These are phyloP conservation scores for Mycena venus DNA, from an alignment of 768 basidiomycete genomes.

Conservation along the genomic window DNA sequence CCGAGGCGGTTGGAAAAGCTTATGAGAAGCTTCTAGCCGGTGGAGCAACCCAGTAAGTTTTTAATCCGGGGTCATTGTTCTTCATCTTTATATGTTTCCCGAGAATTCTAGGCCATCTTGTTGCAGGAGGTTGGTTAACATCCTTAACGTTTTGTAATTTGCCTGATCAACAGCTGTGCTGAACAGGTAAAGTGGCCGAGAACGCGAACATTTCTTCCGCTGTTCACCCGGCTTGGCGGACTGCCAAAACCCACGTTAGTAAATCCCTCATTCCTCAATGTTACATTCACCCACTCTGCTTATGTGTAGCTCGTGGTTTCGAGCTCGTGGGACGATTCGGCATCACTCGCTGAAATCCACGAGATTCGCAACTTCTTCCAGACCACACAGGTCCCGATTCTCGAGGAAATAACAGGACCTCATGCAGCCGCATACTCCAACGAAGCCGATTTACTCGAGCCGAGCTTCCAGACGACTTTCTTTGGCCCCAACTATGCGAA, in stretches of 20 bases:
- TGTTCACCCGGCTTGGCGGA: conserved; percentile 48
- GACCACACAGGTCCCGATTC: conserved; percentile 39
- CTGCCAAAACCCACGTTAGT: conserved; percentile 52
- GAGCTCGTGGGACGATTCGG: conserved; percentile 29
- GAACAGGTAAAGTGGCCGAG: conserved; percentile 38
- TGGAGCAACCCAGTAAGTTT: conserved; percentile 24
- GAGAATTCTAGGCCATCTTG: conserved; percentile 35
- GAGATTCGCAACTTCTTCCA: conserved; percentile 38
- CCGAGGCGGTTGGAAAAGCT: conserved; percentile 30
- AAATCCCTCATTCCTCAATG: neutral
- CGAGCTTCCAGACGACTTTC: conserved; percentile 45
- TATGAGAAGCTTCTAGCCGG: conserved; percentile 37
- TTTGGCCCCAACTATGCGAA: conserved; percentile 49
- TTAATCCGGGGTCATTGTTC: neutral
- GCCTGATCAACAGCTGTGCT: neutral
- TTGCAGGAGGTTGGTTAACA: conserved; percentile 37
- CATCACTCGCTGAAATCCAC: conserved; percentile 31
- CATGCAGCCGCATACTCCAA: conserved; percentile 49
- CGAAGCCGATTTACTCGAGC: conserved; percentile 49
- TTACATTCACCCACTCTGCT: neutral
- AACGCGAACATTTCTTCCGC: conserved; percentile 48
- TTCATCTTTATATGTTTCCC: neutral
- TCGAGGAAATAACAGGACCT: conserved; percentile 41
- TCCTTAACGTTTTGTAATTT: neutral
- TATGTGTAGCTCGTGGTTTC: conserved; percentile 32